Base-by-base conservation (phyloP, 179 eudicot species). In the Silene noctiflora region DNA sequence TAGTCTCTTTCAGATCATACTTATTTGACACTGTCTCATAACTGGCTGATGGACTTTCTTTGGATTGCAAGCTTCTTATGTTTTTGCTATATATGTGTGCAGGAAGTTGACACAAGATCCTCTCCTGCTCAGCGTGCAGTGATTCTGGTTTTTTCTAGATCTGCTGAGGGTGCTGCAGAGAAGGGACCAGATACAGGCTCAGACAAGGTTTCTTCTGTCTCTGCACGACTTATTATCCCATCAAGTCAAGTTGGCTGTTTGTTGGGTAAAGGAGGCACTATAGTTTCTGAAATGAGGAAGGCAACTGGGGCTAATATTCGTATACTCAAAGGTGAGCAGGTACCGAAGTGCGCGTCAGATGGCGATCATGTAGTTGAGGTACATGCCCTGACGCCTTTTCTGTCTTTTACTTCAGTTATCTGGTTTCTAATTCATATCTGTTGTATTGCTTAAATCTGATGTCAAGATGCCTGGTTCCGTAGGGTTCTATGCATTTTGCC, bases 61-160 rank as follows among this genome's bases (percentile, higher is more conserved):
- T 62, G 59, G 55, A 64, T 81, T 59, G 78, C 72, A 21, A 3
- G 19, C 69, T 53, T 62, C n/a, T 35, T 68, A 25, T 69, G 76
- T 71, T 74, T 70, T 72, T 80, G 71, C 22, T 31, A 73, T 51
- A 65, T 73, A 33, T 61, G 81, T 68, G 11, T 79, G 66, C 82
- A 94, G 98, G 85, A 79, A 69, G 83, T 83, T 70, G 88, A 85
- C 44, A 84, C 91, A 68, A 73, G 71, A 25, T 81, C 78, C 83
- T 90, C 98, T 65, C 85, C 97, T 70, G 98, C 94, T 24, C 94
- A 94, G 80, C 90, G 87, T 71, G 98, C 94, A 0, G 83, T 85
- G 22, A 53, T 89, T 84, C 84, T 85, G 78, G 88, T 92, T 77
- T 92, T 89, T 76, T 78, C 82, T 68, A 87, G 89, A 76, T 87